These are phyloP conservation scores for Phialocephala subalpina DNA, from an alignment of 2,329 filamentous ascomycete species.

Conservation along the genomic window DNA sequence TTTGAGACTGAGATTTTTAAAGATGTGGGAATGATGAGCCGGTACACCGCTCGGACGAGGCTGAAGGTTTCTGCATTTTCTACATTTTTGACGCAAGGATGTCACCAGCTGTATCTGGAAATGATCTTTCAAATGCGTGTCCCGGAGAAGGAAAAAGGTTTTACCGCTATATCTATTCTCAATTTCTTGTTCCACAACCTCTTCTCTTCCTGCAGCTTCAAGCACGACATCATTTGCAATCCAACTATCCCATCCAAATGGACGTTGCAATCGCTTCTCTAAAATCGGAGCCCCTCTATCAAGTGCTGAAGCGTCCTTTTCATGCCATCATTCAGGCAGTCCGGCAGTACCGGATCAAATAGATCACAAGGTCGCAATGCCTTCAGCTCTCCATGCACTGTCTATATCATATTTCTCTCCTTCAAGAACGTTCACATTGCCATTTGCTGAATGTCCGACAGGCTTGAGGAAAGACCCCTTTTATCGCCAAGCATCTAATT, in stretches of 20 bases:
- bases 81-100: not conserved
- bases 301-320: not conserved
- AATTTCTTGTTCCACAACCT: not conserved
- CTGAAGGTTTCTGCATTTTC: constrained; percentile 4
- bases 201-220: not conserved
- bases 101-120: too few species aligned
- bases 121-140: too few species aligned
- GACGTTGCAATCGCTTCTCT: not conserved
- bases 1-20: not conserved
- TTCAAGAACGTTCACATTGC: not conserved
- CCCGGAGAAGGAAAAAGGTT: not conserved
- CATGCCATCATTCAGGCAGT: not conserved
- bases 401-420: not conserved
- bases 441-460: not conserved
- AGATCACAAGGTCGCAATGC: constrained; percentile 4
- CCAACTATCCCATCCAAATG: not conserved
- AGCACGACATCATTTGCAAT: not conserved
- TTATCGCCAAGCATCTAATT: not conserved
- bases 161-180: not conserved
- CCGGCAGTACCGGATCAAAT: not conserved
- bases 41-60: constrained; percentile 7
- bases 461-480: not conserved
- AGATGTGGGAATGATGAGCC: not conserved
- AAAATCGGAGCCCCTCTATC: not conserved
- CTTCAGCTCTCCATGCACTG: not conserved